A percentile compares a stretch with the other conserved stretches of the same genome.
Evolutionary conservation across 192 early-diverging fungal genomes (phyloP).

Genomic region (Linnemannia schmuckeri): DNA sequence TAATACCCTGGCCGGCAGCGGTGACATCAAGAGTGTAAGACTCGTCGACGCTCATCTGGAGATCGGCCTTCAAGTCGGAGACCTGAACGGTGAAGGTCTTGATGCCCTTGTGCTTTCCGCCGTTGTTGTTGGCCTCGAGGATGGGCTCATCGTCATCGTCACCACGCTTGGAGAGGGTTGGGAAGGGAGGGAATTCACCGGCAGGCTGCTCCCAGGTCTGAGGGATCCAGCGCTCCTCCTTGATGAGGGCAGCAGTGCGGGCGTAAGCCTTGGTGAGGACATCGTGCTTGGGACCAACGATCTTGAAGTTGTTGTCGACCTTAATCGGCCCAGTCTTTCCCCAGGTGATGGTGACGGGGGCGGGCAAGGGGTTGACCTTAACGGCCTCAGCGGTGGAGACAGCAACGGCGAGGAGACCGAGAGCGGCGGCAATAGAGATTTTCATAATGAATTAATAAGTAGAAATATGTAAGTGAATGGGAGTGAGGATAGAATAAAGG

Average conservation of each 20-base stretch:
- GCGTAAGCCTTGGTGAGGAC: constrained; percentile 60
- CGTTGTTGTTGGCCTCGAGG: not conserved
- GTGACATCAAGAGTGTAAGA: constrained; percentile 79
- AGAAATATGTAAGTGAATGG: not conserved
- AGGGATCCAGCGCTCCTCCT: constrained; percentile 62
- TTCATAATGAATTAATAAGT: constrained; percentile 18
- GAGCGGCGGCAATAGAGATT: constrained; percentile 51
- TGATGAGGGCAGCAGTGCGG: constrained; percentile 66
- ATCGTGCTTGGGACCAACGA: constrained; percentile 36
- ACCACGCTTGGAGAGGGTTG: constrained; percentile 35
- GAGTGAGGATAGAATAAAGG: not conserved
- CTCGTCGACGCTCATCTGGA: constrained; percentile 74
- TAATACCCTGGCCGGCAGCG: constrained; percentile 60
- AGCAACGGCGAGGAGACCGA: constrained; percentile 54
- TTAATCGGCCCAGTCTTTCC: constrained; percentile 46
- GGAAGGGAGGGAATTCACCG: constrained; percentile 51
- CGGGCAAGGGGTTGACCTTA: constrained; percentile 59
- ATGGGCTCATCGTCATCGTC: constrained; percentile 13
- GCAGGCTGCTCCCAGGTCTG: constrained; percentile 53
- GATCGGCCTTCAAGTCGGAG: constrained; percentile 58
- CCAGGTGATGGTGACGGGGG: constrained; percentile 52
- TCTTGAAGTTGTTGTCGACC: constrained; percentile 35
- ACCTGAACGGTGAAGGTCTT: constrained; percentile 62
- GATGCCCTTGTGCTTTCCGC: constrained; percentile 18
- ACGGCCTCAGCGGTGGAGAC: constrained; percentile 49